These are phyloP conservation scores for Rhynchospora pubera DNA, from an alignment of 176 grass and related monocot genomes.

Conservation along the genomic window DNA sequence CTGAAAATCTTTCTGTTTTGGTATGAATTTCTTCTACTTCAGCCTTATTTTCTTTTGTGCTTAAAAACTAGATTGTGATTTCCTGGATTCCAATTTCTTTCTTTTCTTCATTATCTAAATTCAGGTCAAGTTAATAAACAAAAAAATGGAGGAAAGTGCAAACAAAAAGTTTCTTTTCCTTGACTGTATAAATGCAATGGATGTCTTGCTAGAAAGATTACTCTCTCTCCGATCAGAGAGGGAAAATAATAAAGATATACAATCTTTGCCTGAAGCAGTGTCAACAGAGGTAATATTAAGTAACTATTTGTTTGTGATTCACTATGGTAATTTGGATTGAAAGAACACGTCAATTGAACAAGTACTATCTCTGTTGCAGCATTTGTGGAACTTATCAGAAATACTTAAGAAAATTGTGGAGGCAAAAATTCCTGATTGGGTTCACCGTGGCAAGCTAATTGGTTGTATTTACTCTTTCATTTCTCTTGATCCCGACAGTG, in stretches of 20 bases:
- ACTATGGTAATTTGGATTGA: conserved; percentile 12
- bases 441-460: conserved; percentile 61
- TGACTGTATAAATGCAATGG: conserved; percentile 41
- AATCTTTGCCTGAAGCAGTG: conserved; percentile 2
- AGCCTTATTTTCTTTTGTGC: conserved; percentile 10
- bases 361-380: conserved; percentile 38
- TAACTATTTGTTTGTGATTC: conserved; percentile 14
- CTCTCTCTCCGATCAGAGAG: conserved; percentile 23
- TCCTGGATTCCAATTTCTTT: background rate
- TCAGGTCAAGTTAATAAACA: conserved; percentile 48
- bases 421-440: conserved; percentile 52
- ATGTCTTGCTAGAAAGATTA: conserved; percentile 48
- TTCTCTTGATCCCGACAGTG: conserved; percentile 58
- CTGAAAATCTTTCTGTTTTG: conserved; percentile 49
- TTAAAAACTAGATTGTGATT: conserved; percentile 19
- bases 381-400: conserved; percentile 44
- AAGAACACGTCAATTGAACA: conserved; percentile 16
- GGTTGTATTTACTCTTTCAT: conserved; percentile 68
- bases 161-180: conserved; percentile 35
- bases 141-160: conserved; percentile 39
- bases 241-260: conserved; percentile 29
- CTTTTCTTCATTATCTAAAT: conserved; percentile 10
- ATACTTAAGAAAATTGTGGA: conserved; percentile 51
- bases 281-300: conserved; percentile 32
- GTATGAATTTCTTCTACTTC: conserved; percentile 36